A percentile compares a stretch with the other conserved stretches of the same genome.
These are phyloP conservation scores for Pharus latifolius DNA, from an alignment of 176 grass and related monocot genomes.

Conservation along the genomic window DNA sequence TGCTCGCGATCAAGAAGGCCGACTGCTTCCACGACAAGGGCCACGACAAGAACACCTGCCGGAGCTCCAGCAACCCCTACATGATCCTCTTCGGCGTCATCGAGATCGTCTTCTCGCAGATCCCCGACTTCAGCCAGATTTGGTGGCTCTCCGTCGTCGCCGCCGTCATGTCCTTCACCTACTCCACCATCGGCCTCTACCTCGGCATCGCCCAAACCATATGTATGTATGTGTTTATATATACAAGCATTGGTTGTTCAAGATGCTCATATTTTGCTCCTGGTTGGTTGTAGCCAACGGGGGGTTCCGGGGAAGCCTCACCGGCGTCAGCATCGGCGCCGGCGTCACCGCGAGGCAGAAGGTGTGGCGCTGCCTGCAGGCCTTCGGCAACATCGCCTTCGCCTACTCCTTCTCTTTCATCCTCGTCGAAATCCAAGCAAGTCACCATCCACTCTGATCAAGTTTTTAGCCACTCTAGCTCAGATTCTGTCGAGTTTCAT, in stretches of 20 bases:
- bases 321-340: conserved; percentile 22
- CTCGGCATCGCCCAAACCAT: conserved; percentile 25
- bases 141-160: conserved; percentile 41
- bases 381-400: conserved; percentile 34
- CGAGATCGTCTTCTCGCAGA: conserved; percentile 46
- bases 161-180: conserved; percentile 44
- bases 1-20: conserved; percentile 18
- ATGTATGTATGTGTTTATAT: not conserved
- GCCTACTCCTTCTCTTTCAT: conserved; percentile 36
- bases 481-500: too few relatives aligned
- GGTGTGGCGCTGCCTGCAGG: conserved; percentile 19
- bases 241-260: not conserved
- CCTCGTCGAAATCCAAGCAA: conserved; percentile 41
- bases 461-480: too few relatives aligned
- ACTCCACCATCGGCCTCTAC: conserved; percentile 23
- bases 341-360: conserved; percentile 8
- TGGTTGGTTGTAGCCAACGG: conserved; percentile 25
- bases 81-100: conserved; percentile 36
- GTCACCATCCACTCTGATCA: not conserved
- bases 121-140: conserved; percentile 33
- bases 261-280: not conserved
- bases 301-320: conserved; percentile 19
- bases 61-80: conserved; percentile 40
- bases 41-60: conserved; percentile 1
- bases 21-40: conserved; percentile 29